Conservation (phyloP, 2,329 filamentous ascomycete species). For the Bertia moriformis region DNA sequence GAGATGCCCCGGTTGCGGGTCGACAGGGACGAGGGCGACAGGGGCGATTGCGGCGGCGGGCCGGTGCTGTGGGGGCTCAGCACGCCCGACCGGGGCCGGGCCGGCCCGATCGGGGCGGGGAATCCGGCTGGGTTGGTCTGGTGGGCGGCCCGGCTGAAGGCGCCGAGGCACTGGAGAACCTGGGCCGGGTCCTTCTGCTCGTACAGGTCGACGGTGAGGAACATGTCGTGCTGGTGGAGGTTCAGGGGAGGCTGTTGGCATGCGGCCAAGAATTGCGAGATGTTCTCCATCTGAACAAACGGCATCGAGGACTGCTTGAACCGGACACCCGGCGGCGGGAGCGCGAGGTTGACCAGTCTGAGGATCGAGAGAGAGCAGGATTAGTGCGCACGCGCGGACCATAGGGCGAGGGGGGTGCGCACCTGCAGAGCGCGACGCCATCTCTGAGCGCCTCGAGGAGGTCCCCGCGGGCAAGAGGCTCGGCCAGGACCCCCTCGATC, state of each 20-base stretch:
- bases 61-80: constrained; percentile 57
- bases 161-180: constrained; percentile 79
- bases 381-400: background rate
- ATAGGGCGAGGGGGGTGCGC: constrained; percentile 23
- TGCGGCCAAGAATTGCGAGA: constrained; percentile 82
- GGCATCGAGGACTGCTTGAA: constrained; percentile 92
- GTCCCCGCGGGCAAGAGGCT: constrained; percentile 58
- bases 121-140: constrained; percentile 60
- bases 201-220: constrained; percentile 91
- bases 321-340: constrained; percentile 65
- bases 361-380: background rate
- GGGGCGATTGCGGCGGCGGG: constrained; percentile 29
- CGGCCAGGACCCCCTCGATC: constrained; percentile 71
- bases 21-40: constrained; percentile 19
- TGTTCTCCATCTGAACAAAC: constrained; percentile 99
- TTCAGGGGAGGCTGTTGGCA: constrained; percentile 75
- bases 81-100: constrained; percentile 34
- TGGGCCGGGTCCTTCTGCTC: constrained; percentile 93
- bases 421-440: constrained; percentile 87
- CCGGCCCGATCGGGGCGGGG: constrained; percentile 62
- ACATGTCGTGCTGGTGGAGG: constrained; percentile 84
- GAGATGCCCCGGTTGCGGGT: constrained; percentile 27
- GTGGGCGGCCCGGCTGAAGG: constrained; percentile 81
- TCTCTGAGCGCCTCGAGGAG: constrained; percentile 78
- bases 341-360: constrained; percentile 69